Base-by-base conservation (phyloP, 306 rosid genomes). In the Cajanus cajan region DNA sequence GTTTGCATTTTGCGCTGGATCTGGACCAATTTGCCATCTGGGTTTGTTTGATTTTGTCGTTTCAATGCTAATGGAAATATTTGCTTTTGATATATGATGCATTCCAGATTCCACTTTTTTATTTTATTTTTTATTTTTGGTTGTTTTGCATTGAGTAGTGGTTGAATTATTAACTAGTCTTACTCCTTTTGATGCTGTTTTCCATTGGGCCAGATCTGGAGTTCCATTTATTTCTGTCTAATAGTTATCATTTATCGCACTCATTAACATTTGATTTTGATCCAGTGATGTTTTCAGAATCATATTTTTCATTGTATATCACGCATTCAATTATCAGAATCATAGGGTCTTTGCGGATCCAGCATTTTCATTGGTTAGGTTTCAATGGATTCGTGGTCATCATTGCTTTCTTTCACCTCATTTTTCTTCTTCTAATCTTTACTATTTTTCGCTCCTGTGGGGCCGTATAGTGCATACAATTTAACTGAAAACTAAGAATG, bases 291-390 rank as follows among this genome's bases (percentile, higher is more conserved):
- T 65, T 34, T 14, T 68, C 80, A 31, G 14, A 41, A 33, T 74
- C 57, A 40, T 4, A 65, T 61, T 79, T 61, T n/a, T 19, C 50
- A 40, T 73, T 21, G 34, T 36, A 0, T 36, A 19, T 24, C 50
- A 52, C 14, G n/a, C 37, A 54, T 73, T 73, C 80, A 65, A 19
- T 66, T 31, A 19, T 36, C 48, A 24, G 50, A 69, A 12, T 50
- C n/a, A 45, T 58, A 33, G 36, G 44, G 64, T 52, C 78, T 55
- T 44, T 80, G 18, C 52, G 84, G 82, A 85, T 81, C 81, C 81
- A 47, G 83, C 82, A 48, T 70, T 81, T 88, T 52, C 89, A 70
- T 72, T 80, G 81, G 39, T 77, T 64, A 33, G 73, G 70, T 83
- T 71, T 59, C 83, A 71, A 68, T 71, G 31, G 59, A 70, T 77